Evolutionary conservation across 306 rosid species (phyloP).

Genomic region (Dalbergia oliveri): DNA sequence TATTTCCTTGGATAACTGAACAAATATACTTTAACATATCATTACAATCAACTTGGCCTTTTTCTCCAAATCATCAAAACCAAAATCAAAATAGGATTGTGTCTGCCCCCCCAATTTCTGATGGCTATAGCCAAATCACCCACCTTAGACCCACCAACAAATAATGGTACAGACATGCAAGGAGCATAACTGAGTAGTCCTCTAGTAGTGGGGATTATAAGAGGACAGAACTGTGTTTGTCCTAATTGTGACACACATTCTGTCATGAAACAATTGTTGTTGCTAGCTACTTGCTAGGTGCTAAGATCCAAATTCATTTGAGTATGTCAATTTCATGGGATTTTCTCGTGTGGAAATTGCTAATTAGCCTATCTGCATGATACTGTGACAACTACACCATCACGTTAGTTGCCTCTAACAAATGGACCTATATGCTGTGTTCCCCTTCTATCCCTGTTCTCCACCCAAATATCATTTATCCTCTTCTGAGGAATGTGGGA

Average conservation of each 20-base stretch:
- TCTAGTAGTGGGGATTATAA: constrained; percentile 26
- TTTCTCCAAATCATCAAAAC: constrained; percentile 26
- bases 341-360: constrained; percentile 6
- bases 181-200: constrained; percentile 33
- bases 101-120: constrained; percentile 45
- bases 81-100: constrained; percentile 48
- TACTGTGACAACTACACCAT: constrained; percentile 47
- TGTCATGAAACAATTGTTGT: constrained; percentile 3
- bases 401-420: constrained; percentile 58
- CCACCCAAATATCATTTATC: constrained; percentile 51
- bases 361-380: constrained; percentile 12
- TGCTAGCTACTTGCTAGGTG: constrained; percentile 19
- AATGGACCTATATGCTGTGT: constrained; percentile 45
- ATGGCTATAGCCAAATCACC: background rate
- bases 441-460: constrained; percentile 39
- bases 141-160: constrained; percentile 49
- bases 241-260: constrained; percentile 43
- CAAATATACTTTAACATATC: constrained; percentile 5
- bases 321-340: constrained; percentile 48
- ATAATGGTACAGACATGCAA: constrained; percentile 47
- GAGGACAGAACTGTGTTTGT: constrained; percentile 48
- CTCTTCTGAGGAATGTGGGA: constrained; percentile 37
- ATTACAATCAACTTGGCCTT: constrained; percentile 15
- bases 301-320: constrained; percentile 38
- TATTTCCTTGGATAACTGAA: constrained; percentile 18